Base-by-base conservation (phyloP, 768 basidiomycete genomes). In the Scleroderma citrinum region DNA sequence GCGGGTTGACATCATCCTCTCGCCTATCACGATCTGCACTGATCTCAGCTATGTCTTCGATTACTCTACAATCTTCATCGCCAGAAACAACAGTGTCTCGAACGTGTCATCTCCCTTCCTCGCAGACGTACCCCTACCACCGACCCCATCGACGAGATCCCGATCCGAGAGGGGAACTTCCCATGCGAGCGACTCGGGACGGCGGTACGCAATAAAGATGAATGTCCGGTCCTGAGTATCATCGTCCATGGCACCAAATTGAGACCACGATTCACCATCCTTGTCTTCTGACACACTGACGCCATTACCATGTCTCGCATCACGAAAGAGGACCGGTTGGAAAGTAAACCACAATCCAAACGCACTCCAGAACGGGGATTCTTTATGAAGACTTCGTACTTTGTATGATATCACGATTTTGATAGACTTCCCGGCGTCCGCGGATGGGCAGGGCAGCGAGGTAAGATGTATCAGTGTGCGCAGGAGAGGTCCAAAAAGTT, bases 321-420 rank as follows among this genome's bases (percentile, higher is more conserved):
- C 35, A 36, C 66, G 69, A 11, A 59, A 60, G 14, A 83, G 66
- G 5, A 85, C 77, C 4, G 82, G 85, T 37, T 65, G 59, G 52
- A 80, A 89, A 19, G 71, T 57, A 64, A 87, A 90, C 85, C 85
- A 91, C 17, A 85, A 65, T 17, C 89, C 89, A 54, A 92, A 88
- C 2, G 83, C 82, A 4, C 74, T 70, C 88, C 89, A 92, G 64
- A 92, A 92, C 0, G 80, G 70, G 0, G 77, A 71, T 61, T 92
- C 90, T 56, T 86, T 87, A 1, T 75, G 51, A 26, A 88, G 71
- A 52, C 83, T 88, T 21, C 89, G 80, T 16, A 87, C 69, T 64
- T 82, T 87, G 72, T 89, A 92, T 0, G 88, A 85, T 30, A 92
- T 78, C 26, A 86, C 63, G 41, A 92, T 59, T 31, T 70, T 68